Conservation (phyloP, 371 early-diverging fungal genomes). For the Zychaea mexicana region DNA sequence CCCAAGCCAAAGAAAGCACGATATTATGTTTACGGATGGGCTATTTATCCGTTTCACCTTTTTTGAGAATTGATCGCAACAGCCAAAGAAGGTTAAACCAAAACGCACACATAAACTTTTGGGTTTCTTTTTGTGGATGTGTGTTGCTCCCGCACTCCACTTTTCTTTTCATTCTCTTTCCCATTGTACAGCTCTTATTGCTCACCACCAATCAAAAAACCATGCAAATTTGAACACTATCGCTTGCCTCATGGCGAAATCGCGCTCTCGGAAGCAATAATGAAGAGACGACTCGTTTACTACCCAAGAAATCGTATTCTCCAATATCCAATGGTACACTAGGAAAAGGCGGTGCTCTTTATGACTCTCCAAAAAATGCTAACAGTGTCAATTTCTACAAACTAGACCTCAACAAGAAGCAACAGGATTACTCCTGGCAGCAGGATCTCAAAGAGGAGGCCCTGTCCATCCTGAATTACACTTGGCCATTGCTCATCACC, state of each 20-base stretch:
- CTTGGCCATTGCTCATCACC: constrained; percentile 32
- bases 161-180: neutral
- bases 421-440: neutral
- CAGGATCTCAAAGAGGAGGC: constrained; percentile 5
- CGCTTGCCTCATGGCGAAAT: neutral
- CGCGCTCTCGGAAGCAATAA: neutral
- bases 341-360: no score
- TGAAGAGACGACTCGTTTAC: neutral
- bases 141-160: neutral
- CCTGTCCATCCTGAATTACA: constrained; percentile 9
- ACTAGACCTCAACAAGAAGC: no score
- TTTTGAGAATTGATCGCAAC: neutral
- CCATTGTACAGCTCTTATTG: neutral
- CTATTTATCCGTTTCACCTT: neutral
- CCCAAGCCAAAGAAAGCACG: no score
- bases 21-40: no score
- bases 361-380: no score
- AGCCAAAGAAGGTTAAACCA: neutral
- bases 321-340: no score
- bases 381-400: no score
- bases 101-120: neutral
- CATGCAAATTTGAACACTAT: neutral
- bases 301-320: no score
- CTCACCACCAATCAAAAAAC: neutral
- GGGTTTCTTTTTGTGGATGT: no score